Base-by-base conservation (phyloP, 805 yeast genomes). In the Candida insectorum region DNA sequence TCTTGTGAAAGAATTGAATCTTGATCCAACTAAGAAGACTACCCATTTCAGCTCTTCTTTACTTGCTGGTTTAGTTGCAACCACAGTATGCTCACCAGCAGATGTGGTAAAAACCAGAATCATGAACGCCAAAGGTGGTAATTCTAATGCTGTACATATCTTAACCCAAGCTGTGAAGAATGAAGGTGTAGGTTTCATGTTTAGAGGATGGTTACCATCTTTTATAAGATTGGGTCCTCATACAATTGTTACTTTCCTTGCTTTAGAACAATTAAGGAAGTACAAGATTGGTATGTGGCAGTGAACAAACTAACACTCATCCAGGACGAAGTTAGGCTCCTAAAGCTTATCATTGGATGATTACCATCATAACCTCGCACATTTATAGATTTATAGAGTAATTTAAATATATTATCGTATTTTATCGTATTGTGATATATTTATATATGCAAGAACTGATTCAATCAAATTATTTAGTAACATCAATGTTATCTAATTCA, bases 61-160 rank as follows among this genome's bases (percentile, higher is more conserved):
- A 40, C 51, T 82, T 42, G 95, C 96, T 1, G 95, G 95, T 12
- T 62, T 86, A 22, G 86, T 86, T 4, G 96, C 96, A 5, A 86
- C 96, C 0, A 87, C 96, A 0, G 83, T 86, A 13, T 87, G 95
- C 55, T 85, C 95, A 2, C 96, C 96, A 1, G 95, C 89, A 7
- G 96, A 86, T 58, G 96, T 86, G 3, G 79, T 86, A 30, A 87
- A 87, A 58, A 87, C 96, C 2, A 69, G 94, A 51, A 83, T 86
- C 38, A 86, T 86, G 96, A 81, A 84, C 58, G 74, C 73, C 24
- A 66, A 72, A 35, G 68, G 65, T 2, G 29, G 62, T 0, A 47
- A 52, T 33, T 65, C 69, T 39, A 60, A 74, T 40, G 80, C 86
- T 2, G 28, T 74, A 3, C 40, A 54, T 2, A 77, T 83, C 27